These are phyloP conservation scores for Rhynchosporium graminicola DNA, from an alignment of 2,329 filamentous ascomycete genomes.

Conservation along the genomic window DNA sequence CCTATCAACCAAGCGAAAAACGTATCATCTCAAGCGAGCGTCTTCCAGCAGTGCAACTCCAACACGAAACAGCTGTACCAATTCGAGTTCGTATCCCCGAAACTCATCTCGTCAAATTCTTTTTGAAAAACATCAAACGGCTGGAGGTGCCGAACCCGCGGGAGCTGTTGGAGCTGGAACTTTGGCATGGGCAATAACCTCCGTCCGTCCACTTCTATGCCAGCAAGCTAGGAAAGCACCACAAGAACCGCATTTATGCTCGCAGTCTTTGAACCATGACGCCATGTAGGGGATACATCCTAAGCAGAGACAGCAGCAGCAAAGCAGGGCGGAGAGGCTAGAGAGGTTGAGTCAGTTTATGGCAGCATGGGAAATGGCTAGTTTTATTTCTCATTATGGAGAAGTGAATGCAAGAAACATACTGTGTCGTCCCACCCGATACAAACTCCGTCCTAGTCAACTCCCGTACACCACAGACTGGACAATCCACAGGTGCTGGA, in stretches of 20 bases:
- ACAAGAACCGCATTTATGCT: conserved; percentile 47
- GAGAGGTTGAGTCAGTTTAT: not conserved
- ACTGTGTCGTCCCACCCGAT: conserved; percentile 31
- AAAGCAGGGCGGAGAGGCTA: conserved; percentile 31
- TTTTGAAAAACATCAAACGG: not conserved
- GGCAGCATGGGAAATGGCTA: not conserved
- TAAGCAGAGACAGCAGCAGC: conserved; percentile 37
- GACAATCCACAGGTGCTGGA: conserved; percentile 30
- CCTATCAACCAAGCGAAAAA: too few species aligned
- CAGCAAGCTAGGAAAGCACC: conserved; percentile 45
- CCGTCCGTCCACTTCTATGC: conserved; percentile 46
- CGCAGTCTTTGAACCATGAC: conserved; percentile 46
- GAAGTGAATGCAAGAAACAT: conserved; percentile 9
- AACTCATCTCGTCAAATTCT: not conserved
- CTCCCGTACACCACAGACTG: conserved; percentile 29
- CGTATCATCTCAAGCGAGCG: too few species aligned
- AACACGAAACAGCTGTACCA: not conserved
- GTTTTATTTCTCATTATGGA: not conserved
- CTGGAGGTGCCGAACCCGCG: not conserved
- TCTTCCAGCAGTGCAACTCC: too few species aligned
- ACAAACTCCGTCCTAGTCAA: conserved; percentile 28
- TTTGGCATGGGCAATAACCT: conserved; percentile 37
- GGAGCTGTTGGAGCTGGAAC: not conserved
- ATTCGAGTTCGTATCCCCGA: not conserved
- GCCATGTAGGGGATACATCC: conserved; percentile 47